Base-by-base conservation (phyloP, 768 basidiomycete genomes). In the Termitomyces sp. region DNA sequence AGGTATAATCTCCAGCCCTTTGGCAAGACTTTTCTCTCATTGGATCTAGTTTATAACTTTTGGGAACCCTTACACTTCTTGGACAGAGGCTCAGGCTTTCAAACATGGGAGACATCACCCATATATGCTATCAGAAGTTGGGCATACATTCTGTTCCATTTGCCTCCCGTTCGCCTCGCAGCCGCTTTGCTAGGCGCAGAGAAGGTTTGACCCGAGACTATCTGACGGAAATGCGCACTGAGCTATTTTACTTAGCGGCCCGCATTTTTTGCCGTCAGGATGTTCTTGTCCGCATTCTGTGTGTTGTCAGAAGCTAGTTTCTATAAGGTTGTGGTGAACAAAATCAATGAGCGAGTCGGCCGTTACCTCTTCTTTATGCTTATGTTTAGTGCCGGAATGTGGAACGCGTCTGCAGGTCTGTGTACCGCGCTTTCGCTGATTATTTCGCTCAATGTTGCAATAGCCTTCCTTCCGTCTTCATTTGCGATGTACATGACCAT, bases 61-160 rank as follows among this genome's bases (percentile, higher is more conserved):
- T 98, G 93, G 93, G 97, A 98, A 66, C 97, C 97, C 19, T 74
- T 99, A 15, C 97, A 99, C 72, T 95, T 94, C 66, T 77, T 97
- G 54, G 82, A 87, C 56, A 74, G 84, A 54, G 93, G 92, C 24
- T 77, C 85, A 57, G 97, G 90, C 8, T 98, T 99, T 70, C 96
- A 98, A 71, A 98, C 97, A 0, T 99, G 97, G 97, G 97, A 99
- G 67, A 83, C 91, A 5, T 90, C 94, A 9, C 94, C 97, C 11
- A 73, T 79, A 51, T 97, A 87, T 66, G 85, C 94, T n/a, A 85
- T 99, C 60, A 79, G 97, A 60, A 95, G 93, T 60, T 98, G 94
- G 93, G 83, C 93, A 11, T 98, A 98, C 70, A 82, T 97, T 54
- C 66, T 93, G 38, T 66, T 97, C 15, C 93, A 98, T 66, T 64